Evolutionary conservation across 495 filamentous ascomycete species (phyloP).

Genomic region (Chaetomidium leptoderma): DNA sequence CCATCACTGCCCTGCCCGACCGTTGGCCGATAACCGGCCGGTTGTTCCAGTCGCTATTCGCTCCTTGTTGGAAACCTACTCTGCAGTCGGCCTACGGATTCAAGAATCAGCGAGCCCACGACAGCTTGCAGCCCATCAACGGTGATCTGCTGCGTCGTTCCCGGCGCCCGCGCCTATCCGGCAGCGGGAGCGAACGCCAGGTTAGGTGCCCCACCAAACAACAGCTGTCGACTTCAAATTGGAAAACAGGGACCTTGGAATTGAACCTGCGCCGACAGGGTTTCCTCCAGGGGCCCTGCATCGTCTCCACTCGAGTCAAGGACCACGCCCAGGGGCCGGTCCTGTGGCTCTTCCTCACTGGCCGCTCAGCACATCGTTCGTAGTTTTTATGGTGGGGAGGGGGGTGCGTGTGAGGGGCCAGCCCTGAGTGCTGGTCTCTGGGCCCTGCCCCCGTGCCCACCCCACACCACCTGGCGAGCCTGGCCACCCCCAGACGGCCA

Average conservation of each 20-base stretch:
- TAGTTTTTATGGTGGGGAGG: slow-evolving; percentile 18
- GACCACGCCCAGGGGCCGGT: slow-evolving; percentile 3
- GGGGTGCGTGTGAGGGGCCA: slow-evolving; percentile 1
- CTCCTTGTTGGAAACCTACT: not conserved
- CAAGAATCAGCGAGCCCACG: slow-evolving; percentile 7
- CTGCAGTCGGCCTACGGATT: slow-evolving; percentile 4
- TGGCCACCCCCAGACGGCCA: not conserved
- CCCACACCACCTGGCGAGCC: not conserved
- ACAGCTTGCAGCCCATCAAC: slow-evolving; percentile 11
- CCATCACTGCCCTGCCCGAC: slow-evolving; percentile 8
- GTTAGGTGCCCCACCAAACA: not conserved
- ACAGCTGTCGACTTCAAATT: slow-evolving; percentile 14
- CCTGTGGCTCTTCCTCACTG: slow-evolving; percentile 25
- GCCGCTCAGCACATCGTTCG: slow-evolving; percentile 1
- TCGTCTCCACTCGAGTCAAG: slow-evolving; percentile 19
- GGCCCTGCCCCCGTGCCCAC: slow-evolving; percentile 6
- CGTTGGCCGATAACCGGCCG: slow-evolving; percentile 4
- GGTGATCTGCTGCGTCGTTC: not conserved
- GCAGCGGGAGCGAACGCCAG: slow-evolving; percentile 1
- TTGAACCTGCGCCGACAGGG: slow-evolving; percentile 14
- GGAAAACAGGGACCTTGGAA: slow-evolving; percentile 20
- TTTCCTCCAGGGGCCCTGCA: slow-evolving; percentile 15
- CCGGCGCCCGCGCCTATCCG: not conserved
- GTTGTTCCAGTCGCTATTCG: not conserved
- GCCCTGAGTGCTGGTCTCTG: slow-evolving; percentile 1